These are phyloP conservation scores for Yamadazyma spencermartinsiae DNA, from an alignment of 1,139 yeast species.

Conservation along the genomic window DNA sequence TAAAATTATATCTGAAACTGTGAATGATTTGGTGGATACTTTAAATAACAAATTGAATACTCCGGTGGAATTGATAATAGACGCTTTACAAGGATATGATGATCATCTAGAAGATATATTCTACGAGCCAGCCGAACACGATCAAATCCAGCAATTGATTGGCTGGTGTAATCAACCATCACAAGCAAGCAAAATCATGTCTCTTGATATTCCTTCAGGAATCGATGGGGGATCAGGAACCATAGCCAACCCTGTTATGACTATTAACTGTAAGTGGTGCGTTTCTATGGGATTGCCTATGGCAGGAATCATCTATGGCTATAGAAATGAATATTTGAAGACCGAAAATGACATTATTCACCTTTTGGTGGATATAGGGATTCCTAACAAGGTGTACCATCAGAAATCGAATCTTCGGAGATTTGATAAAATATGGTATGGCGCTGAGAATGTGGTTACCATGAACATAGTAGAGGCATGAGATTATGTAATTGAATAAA, in stretches of 20 bases:
- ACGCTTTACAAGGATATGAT: slow-evolving; percentile 84
- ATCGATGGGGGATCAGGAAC: slow-evolving; percentile 84
- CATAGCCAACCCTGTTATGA: slow-evolving; percentile 31
- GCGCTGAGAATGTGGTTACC: slow-evolving; percentile 32
- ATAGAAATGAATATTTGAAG: slow-evolving; percentile 41
- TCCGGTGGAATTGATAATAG: slow-evolving; percentile 77
- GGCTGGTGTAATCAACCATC: slow-evolving; percentile 68
- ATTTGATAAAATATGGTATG: slow-evolving; percentile 47
- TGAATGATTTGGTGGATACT: slow-evolving; percentile 30
- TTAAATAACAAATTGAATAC: slow-evolving; percentile 54
- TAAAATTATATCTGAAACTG: slow-evolving; percentile 30
- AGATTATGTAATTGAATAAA: no score
- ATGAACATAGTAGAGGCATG: slow-evolving; percentile 10
- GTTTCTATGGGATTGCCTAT: slow-evolving; percentile 77
- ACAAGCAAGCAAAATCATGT: slow-evolving; percentile 52
- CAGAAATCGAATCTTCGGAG: slow-evolving; percentile 42
- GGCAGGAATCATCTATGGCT: slow-evolving; percentile 63
- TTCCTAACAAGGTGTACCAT: slow-evolving; percentile 54
- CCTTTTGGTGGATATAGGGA: slow-evolving; percentile 67
- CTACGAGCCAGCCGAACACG: slow-evolving; percentile 40
- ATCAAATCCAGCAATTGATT: slow-evolving; percentile 37
- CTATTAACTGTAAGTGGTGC: slow-evolving; percentile 49
- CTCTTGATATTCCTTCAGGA: slow-evolving; percentile 83
- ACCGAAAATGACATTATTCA: slow-evolving; percentile 45
- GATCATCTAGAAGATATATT: slow-evolving; percentile 56